phyloP scores from a whole-genome alignment of 371 early-diverging fungal species.

The Entomophthora muscae region DNA sequence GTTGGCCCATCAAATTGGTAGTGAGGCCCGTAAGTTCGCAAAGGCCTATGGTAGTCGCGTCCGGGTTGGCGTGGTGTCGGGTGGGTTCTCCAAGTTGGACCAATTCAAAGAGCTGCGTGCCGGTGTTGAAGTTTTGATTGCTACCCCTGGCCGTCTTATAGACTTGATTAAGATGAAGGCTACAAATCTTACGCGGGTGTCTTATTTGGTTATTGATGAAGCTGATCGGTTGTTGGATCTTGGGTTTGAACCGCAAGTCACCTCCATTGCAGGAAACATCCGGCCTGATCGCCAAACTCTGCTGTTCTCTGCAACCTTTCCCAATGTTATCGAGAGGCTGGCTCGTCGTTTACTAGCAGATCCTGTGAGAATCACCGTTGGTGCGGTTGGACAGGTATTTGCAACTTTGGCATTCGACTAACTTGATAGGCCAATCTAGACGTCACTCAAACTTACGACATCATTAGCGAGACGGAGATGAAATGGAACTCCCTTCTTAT shows the following conservation, averaged over 20 bases:
- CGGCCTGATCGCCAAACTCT: neutral
- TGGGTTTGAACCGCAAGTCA: slow-evolving; percentile 3
- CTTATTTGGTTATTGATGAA: slow-evolving; percentile 5
- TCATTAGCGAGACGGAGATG: neutral
- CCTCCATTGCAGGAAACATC: neutral
- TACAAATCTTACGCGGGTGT: neutral
- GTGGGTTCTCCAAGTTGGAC: neutral
- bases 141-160: slow-evolving; percentile 1
- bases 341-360: neutral
- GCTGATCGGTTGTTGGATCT: slow-evolving; percentile 4
- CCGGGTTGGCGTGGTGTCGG: slow-evolving; percentile 42
- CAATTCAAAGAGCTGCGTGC: neutral
- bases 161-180: neutral
- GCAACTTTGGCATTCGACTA: neutral
- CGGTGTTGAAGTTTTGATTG: neutral
- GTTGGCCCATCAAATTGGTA: slow-evolving; percentile 9
- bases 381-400: neutral
- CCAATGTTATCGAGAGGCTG: neutral
- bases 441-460: neutral
- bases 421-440: neutral
- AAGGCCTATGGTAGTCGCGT: slow-evolving; percentile 34
- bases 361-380: neutral
- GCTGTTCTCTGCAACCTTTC: slow-evolving; percentile 1
- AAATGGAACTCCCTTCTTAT: neutral
- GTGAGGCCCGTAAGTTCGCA: slow-evolving; percentile 40